Base-by-base conservation (phyloP, 2,329 filamentous ascomycete species). In the Reticulascus tulasneorum region DNA sequence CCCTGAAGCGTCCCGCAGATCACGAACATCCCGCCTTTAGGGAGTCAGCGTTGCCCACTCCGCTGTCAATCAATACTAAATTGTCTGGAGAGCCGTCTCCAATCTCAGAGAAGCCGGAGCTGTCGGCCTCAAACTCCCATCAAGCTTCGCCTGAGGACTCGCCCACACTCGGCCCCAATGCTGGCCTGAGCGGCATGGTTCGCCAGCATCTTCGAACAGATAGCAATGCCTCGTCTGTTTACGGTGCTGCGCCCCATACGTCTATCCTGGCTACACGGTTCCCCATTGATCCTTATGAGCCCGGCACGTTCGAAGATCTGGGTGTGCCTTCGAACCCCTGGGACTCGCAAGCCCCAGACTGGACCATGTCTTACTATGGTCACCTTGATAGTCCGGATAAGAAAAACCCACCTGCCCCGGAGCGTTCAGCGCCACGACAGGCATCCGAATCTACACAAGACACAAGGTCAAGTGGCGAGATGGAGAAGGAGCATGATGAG, bases 191-290 rank as follows among this genome's bases (percentile, higher is more conserved):
- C 51, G 85, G 84, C 3, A 76, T 95, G 68, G 82, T 95, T 29
- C 79, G 84, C 21, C 83, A 90, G 44, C 93, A 97, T 66, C 66
- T 97, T 25, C 80, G 93, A 33, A 79, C 79, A 22, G 79, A 83
- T 45, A 97, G 91, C 62, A 83, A 82, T 40, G 75, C 79, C 11
- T 97, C 91, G 1, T 94, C 88, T 0, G 71, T 93, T 18, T 88
- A 87, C 47, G 78, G 76, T 18, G 63, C 61, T 17, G 66, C 66
- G 9, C 64, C 58, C 25, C 58, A 53, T 44, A 63, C 45, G 23
- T 54, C 46, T 29, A 62, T 44, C n/a, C 52, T 65, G 12, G 62
- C 62, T 9, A 60, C 65, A 9, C 55, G 56, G 7, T 66, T 65
- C 36, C 60, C 59, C 3, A 30, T 47, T 1, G 63, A 64, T 32